Percentiles rank a stretch among this genome's conserved stretches.
These are phyloP conservation scores for Alternaria sp. DNA, from an alignment of 2,329 filamentous ascomycete genomes.

Conservation along the genomic window DNA sequence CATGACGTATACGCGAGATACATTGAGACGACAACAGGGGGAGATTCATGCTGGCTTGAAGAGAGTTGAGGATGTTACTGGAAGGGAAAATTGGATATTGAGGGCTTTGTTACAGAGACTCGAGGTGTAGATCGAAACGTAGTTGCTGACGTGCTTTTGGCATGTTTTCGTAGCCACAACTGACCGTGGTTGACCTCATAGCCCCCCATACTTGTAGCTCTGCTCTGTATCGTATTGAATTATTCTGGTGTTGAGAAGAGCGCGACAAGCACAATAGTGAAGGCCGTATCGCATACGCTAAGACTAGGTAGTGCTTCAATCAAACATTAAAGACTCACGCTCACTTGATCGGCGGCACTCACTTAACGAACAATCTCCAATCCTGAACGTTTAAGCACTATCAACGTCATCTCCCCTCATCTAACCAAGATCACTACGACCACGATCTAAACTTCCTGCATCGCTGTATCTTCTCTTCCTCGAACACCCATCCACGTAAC, in stretches of 20 bases:
- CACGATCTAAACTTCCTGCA: background rate
- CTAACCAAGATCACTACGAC: background rate
- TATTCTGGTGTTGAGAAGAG: no score
- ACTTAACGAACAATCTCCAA: no score
- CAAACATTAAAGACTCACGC: no score
- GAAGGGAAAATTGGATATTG: constrained; percentile 1
- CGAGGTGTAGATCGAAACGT: background rate
- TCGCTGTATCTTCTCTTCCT: background rate
- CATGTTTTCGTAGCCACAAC: background rate
- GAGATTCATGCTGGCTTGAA: background rate
- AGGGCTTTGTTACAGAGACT: constrained; percentile 4
- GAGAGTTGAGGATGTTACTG: background rate
- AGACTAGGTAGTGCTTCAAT: no score
- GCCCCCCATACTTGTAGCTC: no score
- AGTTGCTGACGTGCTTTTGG: background rate
- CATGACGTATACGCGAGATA: constrained; percentile 1
- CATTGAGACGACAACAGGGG: background rate
- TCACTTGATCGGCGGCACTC: no score
- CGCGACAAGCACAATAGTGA: background rate
- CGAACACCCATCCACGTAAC: background rate
- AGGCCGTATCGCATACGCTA: background rate
- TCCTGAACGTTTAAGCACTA: background rate
- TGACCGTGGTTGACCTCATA: background rate
- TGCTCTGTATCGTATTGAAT: no score
- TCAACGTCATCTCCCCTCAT: background rate